Percentiles rank a stretch among this genome's conserved stretches.
phyloP scores from a whole-genome alignment of 345 rosid species.

The Arabis alpina region DNA sequence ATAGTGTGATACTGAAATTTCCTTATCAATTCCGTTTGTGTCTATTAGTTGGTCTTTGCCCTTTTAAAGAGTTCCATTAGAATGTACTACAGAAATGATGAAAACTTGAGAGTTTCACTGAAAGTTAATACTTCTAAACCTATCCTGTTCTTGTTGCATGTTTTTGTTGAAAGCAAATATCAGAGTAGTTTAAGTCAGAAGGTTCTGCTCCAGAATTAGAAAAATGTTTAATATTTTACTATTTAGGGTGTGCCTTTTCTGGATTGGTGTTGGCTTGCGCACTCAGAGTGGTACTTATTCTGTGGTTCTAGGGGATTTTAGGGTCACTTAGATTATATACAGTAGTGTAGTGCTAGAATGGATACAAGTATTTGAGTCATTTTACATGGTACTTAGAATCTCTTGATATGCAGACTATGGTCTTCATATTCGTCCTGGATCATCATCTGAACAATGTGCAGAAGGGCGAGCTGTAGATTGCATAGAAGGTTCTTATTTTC shows the following conservation, averaged over 20 bases:
- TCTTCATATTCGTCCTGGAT: slow-evolving; percentile 50
- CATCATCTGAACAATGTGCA: slow-evolving; percentile 49
- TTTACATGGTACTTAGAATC: neutral
- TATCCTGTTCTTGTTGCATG: neutral
- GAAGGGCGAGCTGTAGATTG: slow-evolving; percentile 48
- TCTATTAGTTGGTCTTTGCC: neutral
- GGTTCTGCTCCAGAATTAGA: neutral
- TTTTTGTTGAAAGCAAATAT: no score
- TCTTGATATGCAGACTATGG: slow-evolving; percentile 49
- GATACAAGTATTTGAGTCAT: neutral
- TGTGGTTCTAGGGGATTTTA: neutral
- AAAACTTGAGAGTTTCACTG: neutral
- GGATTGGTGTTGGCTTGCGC: neutral
- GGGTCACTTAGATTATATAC: neutral
- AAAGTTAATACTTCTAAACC: neutral
- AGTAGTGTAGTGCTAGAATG: neutral
- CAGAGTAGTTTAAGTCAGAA: neutral
- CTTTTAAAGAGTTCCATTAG: neutral
- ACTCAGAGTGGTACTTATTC: neutral
- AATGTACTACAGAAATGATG: neutral
- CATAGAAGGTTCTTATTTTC: slow-evolving; percentile 47
- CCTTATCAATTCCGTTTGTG: neutral
- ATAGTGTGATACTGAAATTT: slow-evolving; percentile 14
- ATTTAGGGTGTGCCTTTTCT: neutral
- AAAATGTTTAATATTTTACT: neutral